Percentiles rank a stretch among this genome's conserved stretches.
Conservation (phyloP, 345 rosid species). For the Lenwebbia sp. region DNA sequence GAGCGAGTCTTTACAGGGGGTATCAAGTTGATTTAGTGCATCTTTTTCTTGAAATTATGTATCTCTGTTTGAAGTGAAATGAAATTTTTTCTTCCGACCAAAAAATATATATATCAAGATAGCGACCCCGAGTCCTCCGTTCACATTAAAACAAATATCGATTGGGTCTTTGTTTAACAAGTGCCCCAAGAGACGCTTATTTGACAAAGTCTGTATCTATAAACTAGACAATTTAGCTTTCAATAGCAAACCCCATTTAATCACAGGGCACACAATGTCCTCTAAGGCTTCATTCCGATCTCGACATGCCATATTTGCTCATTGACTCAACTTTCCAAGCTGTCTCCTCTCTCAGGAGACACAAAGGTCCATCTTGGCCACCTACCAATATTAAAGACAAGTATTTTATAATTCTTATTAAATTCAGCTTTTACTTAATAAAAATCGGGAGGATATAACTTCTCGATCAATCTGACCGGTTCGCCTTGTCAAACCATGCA, state of each 20-base stretch:
- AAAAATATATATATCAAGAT: neutral
- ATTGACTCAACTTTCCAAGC: neutral
- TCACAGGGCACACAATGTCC: neutral
- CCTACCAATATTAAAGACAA: neutral
- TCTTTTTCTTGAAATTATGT: too few relatives aligned
- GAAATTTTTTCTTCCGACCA: too few relatives aligned
- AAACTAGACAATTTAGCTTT: neutral
- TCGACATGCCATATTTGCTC: neutral
- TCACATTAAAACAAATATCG: neutral
- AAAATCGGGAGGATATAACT: neutral
- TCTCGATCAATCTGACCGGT: neutral
- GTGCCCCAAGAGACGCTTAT: neutral
- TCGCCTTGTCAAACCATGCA: neutral
- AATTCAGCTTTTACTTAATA: neutral
- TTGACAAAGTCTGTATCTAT: neutral
- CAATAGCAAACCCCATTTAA: neutral
- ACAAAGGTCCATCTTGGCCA: neutral
- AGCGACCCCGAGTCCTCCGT: neutral
- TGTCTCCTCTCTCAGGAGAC: neutral
- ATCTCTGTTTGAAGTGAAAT: too few relatives aligned
- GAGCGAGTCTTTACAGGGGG: too few relatives aligned
- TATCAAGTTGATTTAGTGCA: too few relatives aligned
- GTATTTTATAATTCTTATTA: neutral
- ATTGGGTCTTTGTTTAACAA: neutral
- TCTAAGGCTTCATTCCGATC: neutral